Conservation (phyloP, 208 protist genomes). For the Leptomonas pyrrhocoris region DNA sequence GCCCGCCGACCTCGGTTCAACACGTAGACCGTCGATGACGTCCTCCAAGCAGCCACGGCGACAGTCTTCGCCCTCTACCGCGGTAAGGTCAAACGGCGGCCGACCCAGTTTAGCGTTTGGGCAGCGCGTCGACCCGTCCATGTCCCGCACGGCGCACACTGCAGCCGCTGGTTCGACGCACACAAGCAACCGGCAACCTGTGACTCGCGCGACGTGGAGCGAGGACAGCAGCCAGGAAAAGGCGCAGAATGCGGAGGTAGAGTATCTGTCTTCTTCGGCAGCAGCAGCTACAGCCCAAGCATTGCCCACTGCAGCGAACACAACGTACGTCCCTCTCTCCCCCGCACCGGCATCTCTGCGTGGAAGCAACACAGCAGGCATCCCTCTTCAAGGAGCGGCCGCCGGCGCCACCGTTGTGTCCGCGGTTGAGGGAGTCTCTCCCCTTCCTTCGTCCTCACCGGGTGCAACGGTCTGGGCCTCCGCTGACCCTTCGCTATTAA, state of each 20-base stretch:
- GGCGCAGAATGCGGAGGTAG: not conserved
- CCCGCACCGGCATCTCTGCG: constrained; percentile 12
- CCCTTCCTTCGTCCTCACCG: not conserved
- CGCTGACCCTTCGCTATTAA: constrained; percentile 16
- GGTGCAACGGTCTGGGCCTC: constrained; percentile 28
- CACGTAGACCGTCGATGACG: constrained; percentile 1
- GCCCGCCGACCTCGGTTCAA: not conserved
- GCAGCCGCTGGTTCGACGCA: not conserved
- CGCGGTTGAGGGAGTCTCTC: constrained; percentile 4
- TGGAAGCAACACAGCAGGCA: constrained; percentile 18
- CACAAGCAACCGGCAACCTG: not conserved
- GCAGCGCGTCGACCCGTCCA: constrained; percentile 33
- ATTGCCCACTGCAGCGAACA: not conserved
- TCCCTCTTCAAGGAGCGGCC: constrained; percentile 41
- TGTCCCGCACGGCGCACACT: not conserved
- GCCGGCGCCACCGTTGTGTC: constrained; percentile 27
- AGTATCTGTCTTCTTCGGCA: not conserved
- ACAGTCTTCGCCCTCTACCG: not conserved
- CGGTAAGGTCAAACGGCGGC: not conserved
- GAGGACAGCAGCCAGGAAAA: not conserved
- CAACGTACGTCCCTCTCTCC: constrained; percentile 17
- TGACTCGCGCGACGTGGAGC: not conserved
- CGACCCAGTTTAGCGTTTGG: constrained; percentile 34
- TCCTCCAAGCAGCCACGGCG: not conserved
- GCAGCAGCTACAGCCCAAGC: not conserved